A percentile compares a stretch with the other conserved stretches of the same genome.
These are phyloP conservation scores for Penicillium sp. DNA, from an alignment of 2,329 filamentous ascomycete genomes.

Conservation along the genomic window DNA sequence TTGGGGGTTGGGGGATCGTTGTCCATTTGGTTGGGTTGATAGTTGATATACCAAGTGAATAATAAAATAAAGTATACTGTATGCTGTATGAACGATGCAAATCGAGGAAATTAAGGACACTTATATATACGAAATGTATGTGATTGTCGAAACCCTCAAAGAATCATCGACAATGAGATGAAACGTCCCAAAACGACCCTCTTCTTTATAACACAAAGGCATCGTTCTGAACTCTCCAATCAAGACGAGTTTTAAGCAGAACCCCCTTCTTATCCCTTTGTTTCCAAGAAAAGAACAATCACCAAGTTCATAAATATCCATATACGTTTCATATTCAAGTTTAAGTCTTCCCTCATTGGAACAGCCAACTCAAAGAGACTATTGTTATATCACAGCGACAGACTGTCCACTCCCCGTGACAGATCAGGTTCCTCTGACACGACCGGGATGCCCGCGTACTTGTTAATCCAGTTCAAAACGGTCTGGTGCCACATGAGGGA, in stretches of 20 bases:
- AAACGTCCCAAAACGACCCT: constrained; percentile 13
- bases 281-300: constrained; percentile 11
- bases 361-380: not conserved
- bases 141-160: constrained; percentile 11
- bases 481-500: constrained; percentile 85
- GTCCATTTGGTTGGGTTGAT: not conserved
- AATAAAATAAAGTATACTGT: not conserved
- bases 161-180: constrained; percentile 16
- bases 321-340: constrained; percentile 5
- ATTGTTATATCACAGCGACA: constrained; percentile 18
- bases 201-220: constrained; percentile 5
- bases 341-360: not conserved
- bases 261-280: constrained; percentile 5
- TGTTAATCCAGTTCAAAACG: constrained; percentile 75
- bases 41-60: too few relatives aligned
- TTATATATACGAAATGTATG: constrained; percentile 15
- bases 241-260: not conserved
- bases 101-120: not conserved
- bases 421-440: constrained; percentile 37
- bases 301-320: constrained; percentile 3
- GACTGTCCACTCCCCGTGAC: constrained; percentile 16
- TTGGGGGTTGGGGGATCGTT: not conserved
- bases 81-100: not conserved
- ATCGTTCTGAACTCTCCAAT: not conserved
- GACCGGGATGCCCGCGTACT: constrained; percentile 54